Evolutionary conservation across 2,329 filamentous ascomycete genomes (phyloP).

Genomic region (Colletotrichum liriopes): DNA sequence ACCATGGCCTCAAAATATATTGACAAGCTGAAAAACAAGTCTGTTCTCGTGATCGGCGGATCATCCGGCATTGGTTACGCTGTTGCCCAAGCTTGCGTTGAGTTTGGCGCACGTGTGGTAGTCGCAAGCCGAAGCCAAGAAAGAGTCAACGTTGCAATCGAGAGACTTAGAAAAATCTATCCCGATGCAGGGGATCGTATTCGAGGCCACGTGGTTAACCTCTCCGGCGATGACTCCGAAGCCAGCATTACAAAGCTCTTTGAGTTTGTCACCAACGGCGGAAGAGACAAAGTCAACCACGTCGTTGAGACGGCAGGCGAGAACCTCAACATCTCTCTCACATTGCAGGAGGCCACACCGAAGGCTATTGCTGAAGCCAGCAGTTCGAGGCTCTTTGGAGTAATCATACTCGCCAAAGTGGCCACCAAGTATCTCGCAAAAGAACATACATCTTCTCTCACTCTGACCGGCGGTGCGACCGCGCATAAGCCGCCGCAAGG

Average conservation of each 20-base stretch:
- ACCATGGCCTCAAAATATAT: slow-evolving; percentile 14
- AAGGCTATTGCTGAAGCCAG: slow-evolving; percentile 52
- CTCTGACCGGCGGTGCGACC: slow-evolving; percentile 69
- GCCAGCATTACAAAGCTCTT: slow-evolving; percentile 66
- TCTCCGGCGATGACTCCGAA: slow-evolving; percentile 33
- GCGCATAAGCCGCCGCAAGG: slow-evolving; percentile 65
- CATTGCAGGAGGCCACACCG: slow-evolving; percentile 58
- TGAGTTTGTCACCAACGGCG: slow-evolving; percentile 59
- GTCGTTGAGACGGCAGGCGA: slow-evolving; percentile 66
- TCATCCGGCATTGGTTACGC: slow-evolving; percentile 75
- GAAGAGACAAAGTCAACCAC: slow-evolving; percentile 65
- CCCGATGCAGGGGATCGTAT: neutral
- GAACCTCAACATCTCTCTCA: slow-evolving; percentile 44
- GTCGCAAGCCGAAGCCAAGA: slow-evolving; percentile 74
- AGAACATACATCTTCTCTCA: slow-evolving; percentile 64
- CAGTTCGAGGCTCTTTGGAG: slow-evolving; percentile 65
- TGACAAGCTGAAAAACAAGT: slow-evolving; percentile 42
- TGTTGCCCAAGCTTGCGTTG: slow-evolving; percentile 71
- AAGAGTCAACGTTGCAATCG: slow-evolving; percentile 50
- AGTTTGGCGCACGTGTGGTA: slow-evolving; percentile 68
- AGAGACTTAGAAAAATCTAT: neutral
- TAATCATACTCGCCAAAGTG: slow-evolving; percentile 68
- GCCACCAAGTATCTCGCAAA: slow-evolving; percentile 59
- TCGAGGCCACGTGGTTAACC: slow-evolving; percentile 3
- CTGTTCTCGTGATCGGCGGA: slow-evolving; percentile 75